These are phyloP conservation scores for Petunia hybrid DNA, from an alignment of 305 asterid species.

Conservation along the genomic window DNA sequence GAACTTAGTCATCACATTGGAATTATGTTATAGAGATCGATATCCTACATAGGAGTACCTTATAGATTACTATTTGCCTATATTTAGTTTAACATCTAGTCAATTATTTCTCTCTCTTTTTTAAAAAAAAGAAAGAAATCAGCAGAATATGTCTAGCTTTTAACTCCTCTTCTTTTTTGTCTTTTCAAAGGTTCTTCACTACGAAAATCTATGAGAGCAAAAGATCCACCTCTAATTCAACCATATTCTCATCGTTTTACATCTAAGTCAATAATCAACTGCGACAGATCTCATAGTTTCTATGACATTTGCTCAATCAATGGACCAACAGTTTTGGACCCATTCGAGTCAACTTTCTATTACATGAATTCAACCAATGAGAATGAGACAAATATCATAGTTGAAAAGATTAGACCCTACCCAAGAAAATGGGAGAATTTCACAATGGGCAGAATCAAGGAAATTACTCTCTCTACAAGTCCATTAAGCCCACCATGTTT, in stretches of 20 bases:
- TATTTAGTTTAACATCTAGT: no score
- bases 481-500: conserved; percentile 34
- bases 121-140: no score
- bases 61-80: no score
- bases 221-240: no score
- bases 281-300: conserved; percentile 28
- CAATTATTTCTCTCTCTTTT: no score
- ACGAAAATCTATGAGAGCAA: no score
- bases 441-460: conserved; percentile 34
- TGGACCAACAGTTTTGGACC: conserved; percentile 27
- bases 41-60: no score
- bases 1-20: no score
- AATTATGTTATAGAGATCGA: no score
- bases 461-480: conserved; percentile 30
- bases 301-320: conserved; percentile 37
- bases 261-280: conserved; percentile 22
- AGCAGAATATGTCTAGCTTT: no score
- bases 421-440: conserved; percentile 37
- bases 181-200: no score
- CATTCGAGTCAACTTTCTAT: conserved; percentile 28
- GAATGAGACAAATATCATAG: neutral
- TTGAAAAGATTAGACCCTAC: conserved; percentile 35
- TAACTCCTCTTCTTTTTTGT: no score
- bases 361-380: neutral
- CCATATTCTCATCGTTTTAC: neutral